phyloP scores from a whole-genome alignment of 1,284 basidiomycete species.

The Boletus smithii region DNA sequence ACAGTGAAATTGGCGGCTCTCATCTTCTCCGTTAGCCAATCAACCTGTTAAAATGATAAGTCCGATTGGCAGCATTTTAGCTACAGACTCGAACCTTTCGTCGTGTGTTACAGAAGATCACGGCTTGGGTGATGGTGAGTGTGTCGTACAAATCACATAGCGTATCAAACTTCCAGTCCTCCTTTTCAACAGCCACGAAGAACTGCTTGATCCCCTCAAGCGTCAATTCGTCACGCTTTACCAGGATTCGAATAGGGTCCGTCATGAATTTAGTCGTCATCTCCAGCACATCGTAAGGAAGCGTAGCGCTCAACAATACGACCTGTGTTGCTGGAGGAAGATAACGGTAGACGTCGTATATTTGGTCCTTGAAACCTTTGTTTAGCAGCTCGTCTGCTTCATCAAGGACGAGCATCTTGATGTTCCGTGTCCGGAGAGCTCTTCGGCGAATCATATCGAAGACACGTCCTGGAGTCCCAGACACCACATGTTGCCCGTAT shows the following conservation, averaged over 20 bases:
- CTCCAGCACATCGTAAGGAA: slow-evolving; percentile 97
- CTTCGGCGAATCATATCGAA: slow-evolving; percentile 99
- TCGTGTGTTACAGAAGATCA: slow-evolving; percentile 99
- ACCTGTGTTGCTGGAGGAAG: slow-evolving; percentile 98
- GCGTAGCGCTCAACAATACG: slow-evolving; percentile 91
- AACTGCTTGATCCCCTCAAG: slow-evolving; percentile 99
- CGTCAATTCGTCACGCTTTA: slow-evolving; percentile 99
- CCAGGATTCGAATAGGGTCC: slow-evolving; percentile 96
- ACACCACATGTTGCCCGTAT: slow-evolving; percentile 97
- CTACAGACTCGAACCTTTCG: slow-evolving; percentile 69
- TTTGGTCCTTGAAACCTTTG: slow-evolving; percentile 99
- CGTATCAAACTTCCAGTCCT: slow-evolving; percentile 99
- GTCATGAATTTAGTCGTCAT: slow-evolving; percentile 99
- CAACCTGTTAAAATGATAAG: slow-evolving; percentile 60
- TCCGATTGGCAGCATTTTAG: neutral
- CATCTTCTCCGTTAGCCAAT: slow-evolving; percentile 99
- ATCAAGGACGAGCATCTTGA: slow-evolving; percentile 99
- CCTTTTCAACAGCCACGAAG: slow-evolving; percentile 99
- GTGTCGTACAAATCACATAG: slow-evolving; percentile 98
- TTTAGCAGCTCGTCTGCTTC: slow-evolving; percentile 97
- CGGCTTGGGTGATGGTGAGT: slow-evolving; percentile 97
- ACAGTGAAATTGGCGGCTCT: slow-evolving; percentile 95
- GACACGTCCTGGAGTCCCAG: slow-evolving; percentile 96
- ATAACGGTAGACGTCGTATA: slow-evolving; percentile 99
- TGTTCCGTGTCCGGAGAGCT: slow-evolving; percentile 92